A percentile compares a stretch with the other conserved stretches of the same genome.
Evolutionary conservation across 306 rosid species (phyloP).

Genomic region (Lupinus albus): DNA sequence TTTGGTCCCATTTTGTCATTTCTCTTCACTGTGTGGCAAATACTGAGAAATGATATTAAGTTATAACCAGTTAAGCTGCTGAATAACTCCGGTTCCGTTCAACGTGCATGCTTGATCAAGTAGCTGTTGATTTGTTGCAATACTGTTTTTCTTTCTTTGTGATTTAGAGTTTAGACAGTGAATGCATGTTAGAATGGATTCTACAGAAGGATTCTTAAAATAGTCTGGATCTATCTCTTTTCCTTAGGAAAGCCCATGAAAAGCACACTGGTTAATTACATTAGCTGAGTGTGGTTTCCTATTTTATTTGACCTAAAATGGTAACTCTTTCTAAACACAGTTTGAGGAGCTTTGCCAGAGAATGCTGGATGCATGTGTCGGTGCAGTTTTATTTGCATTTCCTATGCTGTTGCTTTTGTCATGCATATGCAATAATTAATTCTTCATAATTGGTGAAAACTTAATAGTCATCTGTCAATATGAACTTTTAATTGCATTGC

Average conservation of each 20-base stretch:
- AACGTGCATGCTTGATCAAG: neutral
- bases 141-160: neutral
- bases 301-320: slow-evolving; percentile 1
- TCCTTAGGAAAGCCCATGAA: neutral
- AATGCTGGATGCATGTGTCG: slow-evolving; percentile 7
- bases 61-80: neutral
- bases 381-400: slow-evolving; percentile 2
- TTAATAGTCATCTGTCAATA: slow-evolving; percentile 7
- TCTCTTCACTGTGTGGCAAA: neutral
- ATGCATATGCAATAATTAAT: neutral
- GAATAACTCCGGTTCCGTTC: neutral
- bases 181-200: slow-evolving; percentile 1
- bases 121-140: neutral
- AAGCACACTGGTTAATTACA: neutral
- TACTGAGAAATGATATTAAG: neutral
- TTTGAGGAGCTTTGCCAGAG: slow-evolving; percentile 13
- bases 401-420: slow-evolving; percentile 19
- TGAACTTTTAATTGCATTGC: slow-evolving; percentile 2
- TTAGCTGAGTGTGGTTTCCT: neutral
- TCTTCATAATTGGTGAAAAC: slow-evolving; percentile 9
- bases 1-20: neutral
- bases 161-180: neutral
- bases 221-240: neutral
- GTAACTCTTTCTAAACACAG: neutral
- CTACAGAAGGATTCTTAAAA: neutral